These are phyloP conservation scores for Prunus dulcis DNA, from an alignment of 306 rosid species.

Conservation along the genomic window DNA sequence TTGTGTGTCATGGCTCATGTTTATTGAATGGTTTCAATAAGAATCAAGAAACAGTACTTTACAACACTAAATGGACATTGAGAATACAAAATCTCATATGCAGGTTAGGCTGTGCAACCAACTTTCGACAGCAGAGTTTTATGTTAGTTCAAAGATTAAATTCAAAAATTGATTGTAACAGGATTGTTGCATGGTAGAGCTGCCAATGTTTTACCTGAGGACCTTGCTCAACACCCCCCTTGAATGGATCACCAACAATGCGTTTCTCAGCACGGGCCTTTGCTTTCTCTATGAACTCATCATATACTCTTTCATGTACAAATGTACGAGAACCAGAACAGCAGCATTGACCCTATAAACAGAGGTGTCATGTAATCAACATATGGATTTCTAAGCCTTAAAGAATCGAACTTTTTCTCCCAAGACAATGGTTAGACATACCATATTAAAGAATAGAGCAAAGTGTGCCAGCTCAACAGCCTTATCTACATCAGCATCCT, in stretches of 20 bases:
- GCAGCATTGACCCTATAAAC: constrained; percentile 91
- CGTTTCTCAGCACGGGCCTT: constrained; percentile 75
- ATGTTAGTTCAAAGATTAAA: constrained; percentile 2
- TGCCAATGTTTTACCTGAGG: constrained; percentile 66
- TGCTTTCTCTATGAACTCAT: constrained; percentile 83
- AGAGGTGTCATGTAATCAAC: constrained; percentile 10
- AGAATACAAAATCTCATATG: not conserved
- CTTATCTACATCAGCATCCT: constrained; percentile 83
- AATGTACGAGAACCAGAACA: constrained; percentile 91
- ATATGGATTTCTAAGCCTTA: constrained; percentile 9
- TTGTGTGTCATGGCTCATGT: not conserved
- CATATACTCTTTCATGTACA: constrained; percentile 76
- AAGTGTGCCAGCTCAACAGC: constrained; percentile 89
- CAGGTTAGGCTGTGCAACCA: not conserved
- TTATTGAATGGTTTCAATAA: not conserved
- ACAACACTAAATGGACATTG: not conserved
- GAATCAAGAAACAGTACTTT: not conserved
- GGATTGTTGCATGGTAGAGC: not conserved
- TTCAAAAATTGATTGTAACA: not conserved
- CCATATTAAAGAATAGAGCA: constrained; percentile 90
- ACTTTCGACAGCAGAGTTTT: not conserved
- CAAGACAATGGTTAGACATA: constrained; percentile 20
- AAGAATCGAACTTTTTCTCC: not conserved
- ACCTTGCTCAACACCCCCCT: constrained; percentile 81
- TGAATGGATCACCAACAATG: constrained; percentile 87